Conservation (phyloP, 2,329 filamentous ascomycete genomes). For the Fusarium newnesense region DNA sequence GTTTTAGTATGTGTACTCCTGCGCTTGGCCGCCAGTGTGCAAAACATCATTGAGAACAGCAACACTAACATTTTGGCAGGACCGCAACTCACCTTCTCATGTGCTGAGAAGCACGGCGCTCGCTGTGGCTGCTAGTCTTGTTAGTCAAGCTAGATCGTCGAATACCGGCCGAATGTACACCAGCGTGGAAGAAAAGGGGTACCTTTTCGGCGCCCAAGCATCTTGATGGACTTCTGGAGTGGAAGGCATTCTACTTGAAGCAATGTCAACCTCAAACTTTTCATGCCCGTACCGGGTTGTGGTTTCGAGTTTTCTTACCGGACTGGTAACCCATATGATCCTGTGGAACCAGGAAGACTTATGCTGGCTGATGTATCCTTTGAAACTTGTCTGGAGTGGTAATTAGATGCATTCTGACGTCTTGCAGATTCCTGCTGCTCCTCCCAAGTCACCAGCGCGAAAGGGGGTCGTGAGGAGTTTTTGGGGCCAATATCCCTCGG, state of each 20-base stretch:
- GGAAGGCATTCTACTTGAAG: conserved; percentile 35
- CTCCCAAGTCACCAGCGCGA: conserved; percentile 38
- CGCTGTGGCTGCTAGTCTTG: conserved; percentile 20
- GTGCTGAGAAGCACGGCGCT: conserved; percentile 32
- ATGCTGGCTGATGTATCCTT: conserved; percentile 43
- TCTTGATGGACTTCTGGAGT: conserved; percentile 38
- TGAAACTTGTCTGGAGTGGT: conserved; percentile 48
- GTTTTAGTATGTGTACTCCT: conserved; percentile 13
- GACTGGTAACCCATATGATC: conserved; percentile 39
- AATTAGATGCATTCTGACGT: conserved; percentile 17
- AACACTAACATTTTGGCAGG: background rate
- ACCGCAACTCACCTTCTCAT: conserved; percentile 32
- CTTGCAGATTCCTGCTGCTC: conserved; percentile 40
- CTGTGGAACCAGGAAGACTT: conserved; percentile 9
- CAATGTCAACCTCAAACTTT: conserved; percentile 15
- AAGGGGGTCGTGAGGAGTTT: conserved; percentile 37
- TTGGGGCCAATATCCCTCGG: conserved; percentile 55
- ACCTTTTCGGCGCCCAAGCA: conserved; percentile 36
- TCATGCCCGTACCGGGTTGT: background rate
- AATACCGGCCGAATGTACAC: background rate
- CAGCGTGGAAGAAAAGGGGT: background rate
- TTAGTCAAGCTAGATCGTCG: conserved; percentile 2
- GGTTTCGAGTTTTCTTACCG: conserved; percentile 35
- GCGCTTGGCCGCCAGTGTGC: background rate
- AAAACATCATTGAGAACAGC: background rate